A percentile compares a stretch with the other conserved stretches of the same genome.
phyloP scores from a whole-genome alignment of 805 yeast species.

The Myxozyma melibiosi region DNA sequence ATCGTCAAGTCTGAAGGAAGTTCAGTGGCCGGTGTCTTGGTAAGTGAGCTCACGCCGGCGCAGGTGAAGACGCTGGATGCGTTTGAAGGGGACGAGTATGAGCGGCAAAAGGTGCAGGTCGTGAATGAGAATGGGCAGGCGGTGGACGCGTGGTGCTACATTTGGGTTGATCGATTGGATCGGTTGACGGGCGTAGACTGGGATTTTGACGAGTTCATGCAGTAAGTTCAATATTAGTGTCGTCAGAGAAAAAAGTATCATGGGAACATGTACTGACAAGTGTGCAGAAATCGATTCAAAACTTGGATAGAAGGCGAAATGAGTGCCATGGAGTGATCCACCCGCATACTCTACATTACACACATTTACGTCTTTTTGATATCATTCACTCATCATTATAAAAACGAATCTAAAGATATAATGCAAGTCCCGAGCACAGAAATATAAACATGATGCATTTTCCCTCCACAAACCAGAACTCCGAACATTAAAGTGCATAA shows the following conservation, averaged over 20 bases:
- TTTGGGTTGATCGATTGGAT: constrained; percentile 32
- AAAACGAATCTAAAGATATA: too few relatives aligned
- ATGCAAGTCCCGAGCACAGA: too few relatives aligned
- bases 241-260: too few relatives aligned
- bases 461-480: too few relatives aligned
- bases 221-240: too few relatives aligned
- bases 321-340: constrained; percentile 2
- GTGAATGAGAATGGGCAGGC: neutral
- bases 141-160: constrained; percentile 29
- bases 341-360: too few relatives aligned
- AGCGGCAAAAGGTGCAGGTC: constrained; percentile 22
- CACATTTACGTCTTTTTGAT: too few relatives aligned
- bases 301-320: constrained; percentile 25
- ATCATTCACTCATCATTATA: too few relatives aligned
- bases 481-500: too few relatives aligned
- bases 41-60: constrained; percentile 19
- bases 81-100: constrained; percentile 37
- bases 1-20: neutral
- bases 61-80: constrained; percentile 31
- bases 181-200: constrained; percentile 30
- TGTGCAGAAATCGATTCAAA: constrained; percentile 5
- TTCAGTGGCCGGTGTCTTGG: constrained; percentile 29
- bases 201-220: constrained; percentile 30
- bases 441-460: too few relatives aligned
- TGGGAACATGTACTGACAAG: neutral